phyloP scores from a whole-genome alignment of 352 stramenopile genomes.

The Phytophthora tubulina region DNA sequence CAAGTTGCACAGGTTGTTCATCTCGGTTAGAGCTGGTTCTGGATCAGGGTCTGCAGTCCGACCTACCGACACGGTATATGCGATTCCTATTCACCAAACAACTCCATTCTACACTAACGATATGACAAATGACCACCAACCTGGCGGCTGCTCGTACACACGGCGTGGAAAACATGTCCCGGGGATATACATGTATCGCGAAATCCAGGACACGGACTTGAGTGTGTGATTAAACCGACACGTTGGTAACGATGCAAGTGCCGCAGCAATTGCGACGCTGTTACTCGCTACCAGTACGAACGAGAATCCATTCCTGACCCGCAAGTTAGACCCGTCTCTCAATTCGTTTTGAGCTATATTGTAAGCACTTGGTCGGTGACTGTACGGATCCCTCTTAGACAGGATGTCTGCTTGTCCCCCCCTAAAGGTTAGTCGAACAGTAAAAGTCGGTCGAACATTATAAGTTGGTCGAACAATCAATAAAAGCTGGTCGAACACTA shows the following conservation, averaged over 20 bases:
- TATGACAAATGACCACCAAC: not conserved
- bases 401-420: not conserved
- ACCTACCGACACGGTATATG: not conserved
- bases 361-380: too few relatives aligned
- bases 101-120: too few relatives aligned
- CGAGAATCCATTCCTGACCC: not conserved
- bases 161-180: not conserved
- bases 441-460: too few relatives aligned
- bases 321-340: not conserved
- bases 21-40: not conserved
- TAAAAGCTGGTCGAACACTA: too few relatives aligned
- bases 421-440: too few relatives aligned
- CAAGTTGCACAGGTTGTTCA: conserved; percentile 22
- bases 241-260: not conserved
- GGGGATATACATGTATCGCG: not conserved
- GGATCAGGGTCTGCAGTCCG: not conserved
- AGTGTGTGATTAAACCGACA: not conserved
- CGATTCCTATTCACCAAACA: too few relatives aligned
- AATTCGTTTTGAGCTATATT: not conserved
- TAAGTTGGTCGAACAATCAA: too few relatives aligned
- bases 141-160: not conserved
- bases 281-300: not conserved
- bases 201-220: not conserved
- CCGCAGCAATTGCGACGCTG: not conserved
- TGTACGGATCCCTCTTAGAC: not conserved